Conservation (phyloP, 164 flowering plant species). For the Vitis amurensis region DNA sequence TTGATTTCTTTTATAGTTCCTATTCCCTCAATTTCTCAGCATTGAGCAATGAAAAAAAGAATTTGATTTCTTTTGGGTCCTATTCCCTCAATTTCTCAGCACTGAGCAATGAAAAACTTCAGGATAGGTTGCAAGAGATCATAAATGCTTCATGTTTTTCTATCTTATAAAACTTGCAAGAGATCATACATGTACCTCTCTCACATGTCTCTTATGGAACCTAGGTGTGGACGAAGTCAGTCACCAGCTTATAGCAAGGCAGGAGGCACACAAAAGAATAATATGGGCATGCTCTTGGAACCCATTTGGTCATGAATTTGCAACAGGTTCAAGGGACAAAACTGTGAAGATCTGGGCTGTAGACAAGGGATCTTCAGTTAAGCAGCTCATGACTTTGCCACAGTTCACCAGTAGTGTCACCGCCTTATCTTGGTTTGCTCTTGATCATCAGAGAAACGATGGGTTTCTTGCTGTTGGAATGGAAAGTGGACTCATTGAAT, state of each 20-base stretch:
- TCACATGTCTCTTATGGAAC: constrained; percentile 12
- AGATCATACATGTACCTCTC: neutral
- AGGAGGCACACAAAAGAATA: constrained; percentile 93
- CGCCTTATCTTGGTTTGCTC: constrained; percentile 79
- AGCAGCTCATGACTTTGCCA: constrained; percentile 59
- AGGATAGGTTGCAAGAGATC: too few relatives aligned
- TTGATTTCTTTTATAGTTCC: too few relatives aligned
- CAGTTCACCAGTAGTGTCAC: constrained; percentile 69
- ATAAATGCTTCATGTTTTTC: too few relatives aligned
- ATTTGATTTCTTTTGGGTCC: too few relatives aligned
- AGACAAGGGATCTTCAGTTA: constrained; percentile 53
- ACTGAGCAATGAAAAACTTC: too few relatives aligned
- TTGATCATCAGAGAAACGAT: constrained; percentile 29
- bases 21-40: too few relatives aligned
- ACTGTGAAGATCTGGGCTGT: constrained; percentile 90
- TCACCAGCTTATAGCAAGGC: constrained; percentile 61
- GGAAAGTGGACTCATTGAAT: constrained; percentile 84
- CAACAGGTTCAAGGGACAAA: constrained; percentile 94
- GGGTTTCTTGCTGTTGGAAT: constrained; percentile 86
- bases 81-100: too few relatives aligned
- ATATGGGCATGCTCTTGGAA: constrained; percentile 99
- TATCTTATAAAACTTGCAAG: neutral
- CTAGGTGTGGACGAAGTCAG: constrained; percentile 41
- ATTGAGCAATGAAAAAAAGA: too few relatives aligned
- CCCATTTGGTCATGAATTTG: constrained; percentile 82